Conservation (phyloP, 768 basidiomycete species). For the Podaxis rugospora region DNA sequence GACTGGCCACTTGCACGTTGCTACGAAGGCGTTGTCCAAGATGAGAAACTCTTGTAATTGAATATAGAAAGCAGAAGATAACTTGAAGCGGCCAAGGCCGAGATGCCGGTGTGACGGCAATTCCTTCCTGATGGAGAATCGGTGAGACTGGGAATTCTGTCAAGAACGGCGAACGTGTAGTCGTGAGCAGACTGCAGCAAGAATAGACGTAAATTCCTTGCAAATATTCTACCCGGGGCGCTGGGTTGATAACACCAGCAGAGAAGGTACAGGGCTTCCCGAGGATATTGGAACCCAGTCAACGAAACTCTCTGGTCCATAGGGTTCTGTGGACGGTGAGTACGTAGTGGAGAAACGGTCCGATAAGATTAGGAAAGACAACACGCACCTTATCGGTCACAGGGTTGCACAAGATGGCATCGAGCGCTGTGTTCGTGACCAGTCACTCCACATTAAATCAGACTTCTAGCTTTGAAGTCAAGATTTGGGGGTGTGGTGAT, state of each 20-base stretch:
- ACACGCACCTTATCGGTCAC: conserved; percentile 16
- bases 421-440: conserved; percentile 1
- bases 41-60: background rate
- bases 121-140: conserved; percentile 17
- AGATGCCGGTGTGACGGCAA: conserved; percentile 8
- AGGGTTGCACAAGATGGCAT: conserved; percentile 3
- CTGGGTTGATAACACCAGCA: background rate
- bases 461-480: conserved; percentile 11
- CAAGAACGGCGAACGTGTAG: conserved; percentile 8
- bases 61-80: background rate
- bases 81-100: background rate
- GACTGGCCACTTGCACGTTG: background rate
- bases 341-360: background rate
- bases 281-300: conserved; percentile 1
- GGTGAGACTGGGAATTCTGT: conserved; percentile 20
- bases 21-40: background rate
- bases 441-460: conserved; percentile 7
- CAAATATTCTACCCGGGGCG: background rate
- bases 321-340: background rate
- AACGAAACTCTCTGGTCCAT: background rate
- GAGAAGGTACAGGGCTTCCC: background rate
- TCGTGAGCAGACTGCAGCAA: background rate
- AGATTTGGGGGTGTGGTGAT: conserved; percentile 1
- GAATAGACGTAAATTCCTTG: background rate
- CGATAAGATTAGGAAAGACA: conserved; percentile 14